Percentiles rank a stretch among this genome's conserved stretches.
Conservation (phyloP, 2,329 filamentous ascomycete species). For the Grosmannia penicillata region DNA sequence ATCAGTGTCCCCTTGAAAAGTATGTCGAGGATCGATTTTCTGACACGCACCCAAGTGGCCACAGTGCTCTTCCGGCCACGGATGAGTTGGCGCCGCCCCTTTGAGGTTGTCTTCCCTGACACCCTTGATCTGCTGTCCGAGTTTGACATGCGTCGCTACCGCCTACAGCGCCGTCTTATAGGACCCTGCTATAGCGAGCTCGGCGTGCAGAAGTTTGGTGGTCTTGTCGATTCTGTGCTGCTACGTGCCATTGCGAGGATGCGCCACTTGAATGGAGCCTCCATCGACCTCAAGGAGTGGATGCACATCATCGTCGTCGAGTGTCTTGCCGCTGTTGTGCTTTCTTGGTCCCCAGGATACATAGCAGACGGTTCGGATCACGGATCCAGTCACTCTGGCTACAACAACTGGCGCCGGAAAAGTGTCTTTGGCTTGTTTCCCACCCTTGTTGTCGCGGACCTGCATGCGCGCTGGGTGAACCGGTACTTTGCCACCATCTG, state of each 20-base stretch:
- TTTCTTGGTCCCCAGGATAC: slow-evolving; percentile 37
- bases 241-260: slow-evolving; percentile 20
- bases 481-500: slow-evolving; percentile 27
- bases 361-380: slow-evolving; percentile 27
- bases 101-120: slow-evolving; percentile 21
- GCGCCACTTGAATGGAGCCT: slow-evolving; percentile 19
- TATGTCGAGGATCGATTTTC: background rate
- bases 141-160: slow-evolving; percentile 28
- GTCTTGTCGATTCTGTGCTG: slow-evolving; percentile 25
- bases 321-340: slow-evolving; percentile 31
- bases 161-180: slow-evolving; percentile 32
- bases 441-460: slow-evolving; percentile 21
- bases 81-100: slow-evolving; percentile 22
- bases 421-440: slow-evolving; percentile 38
- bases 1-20: too few relatives aligned
- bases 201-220: slow-evolving; percentile 26
- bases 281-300: slow-evolving; percentile 36
- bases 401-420: slow-evolving; percentile 35
- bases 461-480: slow-evolving; percentile 20
- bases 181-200: slow-evolving; percentile 30
- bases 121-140: slow-evolving; percentile 37
- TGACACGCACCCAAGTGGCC: slow-evolving; percentile 22
- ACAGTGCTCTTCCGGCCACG: slow-evolving; percentile 28
- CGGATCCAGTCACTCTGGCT: slow-evolving; percentile 31
- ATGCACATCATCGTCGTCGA: slow-evolving; percentile 42